These are phyloP conservation scores for Chlorella sorokiniana DNA, from an alignment of 139 green algal genomes.

Conservation along the genomic window DNA sequence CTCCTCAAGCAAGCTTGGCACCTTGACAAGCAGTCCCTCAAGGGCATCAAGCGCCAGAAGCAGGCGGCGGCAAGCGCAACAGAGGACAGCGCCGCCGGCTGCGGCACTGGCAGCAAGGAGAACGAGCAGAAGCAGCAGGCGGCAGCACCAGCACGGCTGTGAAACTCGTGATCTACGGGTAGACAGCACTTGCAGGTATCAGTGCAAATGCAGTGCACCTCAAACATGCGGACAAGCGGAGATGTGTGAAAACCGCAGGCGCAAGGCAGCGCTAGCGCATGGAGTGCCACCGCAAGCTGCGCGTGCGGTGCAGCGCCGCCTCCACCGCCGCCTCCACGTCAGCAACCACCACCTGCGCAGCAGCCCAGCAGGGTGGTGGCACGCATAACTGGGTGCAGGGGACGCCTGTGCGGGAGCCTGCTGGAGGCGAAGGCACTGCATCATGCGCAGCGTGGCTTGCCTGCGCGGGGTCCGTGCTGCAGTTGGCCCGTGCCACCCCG, in stretches of 20 bases:
- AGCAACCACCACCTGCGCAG: constrained; percentile 60
- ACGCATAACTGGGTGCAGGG: not conserved
- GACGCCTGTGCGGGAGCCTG: not conserved
- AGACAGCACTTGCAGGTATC: too few relatives aligned
- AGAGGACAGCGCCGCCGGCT: not conserved
- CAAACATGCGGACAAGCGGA: too few relatives aligned
- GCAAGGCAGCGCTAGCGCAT: constrained; percentile 49
- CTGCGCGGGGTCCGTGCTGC: constrained; percentile 55
- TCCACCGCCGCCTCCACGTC: constrained; percentile 71
- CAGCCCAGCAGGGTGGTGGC: not conserved
- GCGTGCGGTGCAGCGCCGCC: constrained; percentile 63
- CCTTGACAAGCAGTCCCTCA: constrained; percentile 50
- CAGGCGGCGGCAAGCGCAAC: not conserved
- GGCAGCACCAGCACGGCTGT: not conserved
- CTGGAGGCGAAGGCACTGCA: not conserved
- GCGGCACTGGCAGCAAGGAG: not conserved
- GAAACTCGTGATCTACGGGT: too few relatives aligned
- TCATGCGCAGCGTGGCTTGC: not conserved
- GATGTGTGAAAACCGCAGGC: too few relatives aligned
- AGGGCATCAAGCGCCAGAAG: constrained; percentile 46
- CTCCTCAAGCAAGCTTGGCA: constrained; percentile 44
- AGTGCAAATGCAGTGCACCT: too few relatives aligned
- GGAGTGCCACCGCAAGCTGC: constrained; percentile 60
- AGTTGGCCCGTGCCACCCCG: constrained; percentile 75
- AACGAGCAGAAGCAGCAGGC: constrained; percentile 1